Evolutionary conservation across 1,139 yeast genomes (phyloP), one percentile per base, ranked within the genome.

Genomic region (Saccharomyces hybrid): DNA sequence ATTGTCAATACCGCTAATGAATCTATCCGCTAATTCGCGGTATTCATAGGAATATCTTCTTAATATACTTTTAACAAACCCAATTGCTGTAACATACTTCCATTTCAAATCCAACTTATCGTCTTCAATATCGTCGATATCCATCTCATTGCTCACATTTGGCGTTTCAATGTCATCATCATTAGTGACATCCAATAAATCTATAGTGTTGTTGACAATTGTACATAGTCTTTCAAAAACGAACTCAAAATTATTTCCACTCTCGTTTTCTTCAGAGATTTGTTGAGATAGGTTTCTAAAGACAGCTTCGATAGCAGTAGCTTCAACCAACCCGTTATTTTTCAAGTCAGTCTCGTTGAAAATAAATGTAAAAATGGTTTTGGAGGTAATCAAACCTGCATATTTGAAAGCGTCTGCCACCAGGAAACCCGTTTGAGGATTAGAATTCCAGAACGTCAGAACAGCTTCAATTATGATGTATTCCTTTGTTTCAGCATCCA

Each of bases 341-440:
- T 57, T 59, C 16, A 60, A 63, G 44, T 57, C 54, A 19, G 58
- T 58, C 4, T 67, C 69, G 31, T 64, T 65, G 55, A 84, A 77
- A 9, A 79, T 71, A 60, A 76, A 78, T 47, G 73, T 70, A 24
- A 64, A 53, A 54, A 81, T 71, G 47, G 75, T 69, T 42, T 69
- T 69, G 3, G 81, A 73, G 28, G 74, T 66, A 50, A 83, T 65
- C 27, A 84, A 71, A 26, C 74, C 78, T 60, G 76, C 77, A 55
- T 78, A 82, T 58, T 79, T 79, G 64, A 85, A 78, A 58, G 79
- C 81, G 63, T 83, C 89, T 62, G 86, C 74, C 16, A 88, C 82
- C 61, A 88, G 75, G 60, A 81, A 84, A 1, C 89, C 91, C 56
- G 86, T 87, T 70, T 89, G 88, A 0, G 96, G 93, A 64, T 87